Conservation (phyloP, 2,329 filamentous ascomycete genomes). For the Apiospora rasikravindrae region DNA sequence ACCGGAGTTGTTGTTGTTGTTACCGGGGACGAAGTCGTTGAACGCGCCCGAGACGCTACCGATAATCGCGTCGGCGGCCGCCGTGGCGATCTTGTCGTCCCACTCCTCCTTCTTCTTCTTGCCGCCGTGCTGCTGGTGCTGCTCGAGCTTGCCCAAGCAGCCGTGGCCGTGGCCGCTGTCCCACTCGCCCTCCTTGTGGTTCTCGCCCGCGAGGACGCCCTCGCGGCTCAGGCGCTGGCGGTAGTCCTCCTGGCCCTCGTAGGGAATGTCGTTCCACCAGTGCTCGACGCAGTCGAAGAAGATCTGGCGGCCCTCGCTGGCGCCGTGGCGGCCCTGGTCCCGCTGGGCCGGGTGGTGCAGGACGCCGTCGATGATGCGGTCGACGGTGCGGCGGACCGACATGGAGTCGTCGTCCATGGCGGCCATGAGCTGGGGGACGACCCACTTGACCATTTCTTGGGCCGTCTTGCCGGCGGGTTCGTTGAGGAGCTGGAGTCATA, state of each 20-base stretch:
- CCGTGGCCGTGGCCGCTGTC: slow-evolving; percentile 77
- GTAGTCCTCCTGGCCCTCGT: slow-evolving; percentile 68
- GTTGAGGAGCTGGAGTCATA: slow-evolving; percentile 67
- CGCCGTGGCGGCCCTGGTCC: slow-evolving; percentile 70
- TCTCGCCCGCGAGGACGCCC: slow-evolving; percentile 75
- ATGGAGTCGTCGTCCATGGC: slow-evolving; percentile 80
- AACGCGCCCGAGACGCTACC: slow-evolving; percentile 61
- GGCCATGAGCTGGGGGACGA: slow-evolving; percentile 85
- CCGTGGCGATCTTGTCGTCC: slow-evolving; percentile 50
- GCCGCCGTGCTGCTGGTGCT: slow-evolving; percentile 51
- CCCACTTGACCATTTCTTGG: slow-evolving; percentile 79
- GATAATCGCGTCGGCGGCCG: slow-evolving; percentile 62
- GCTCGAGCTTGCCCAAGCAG: slow-evolving; percentile 74
- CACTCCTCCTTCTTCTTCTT: slow-evolving; percentile 56
- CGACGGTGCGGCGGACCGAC: slow-evolving; percentile 73
- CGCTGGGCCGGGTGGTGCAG: slow-evolving; percentile 88
- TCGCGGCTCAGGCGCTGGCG: slow-evolving; percentile 76
- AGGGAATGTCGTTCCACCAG: slow-evolving; percentile 78
- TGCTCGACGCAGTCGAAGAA: slow-evolving; percentile 85
- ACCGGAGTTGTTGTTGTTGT: slow-evolving; percentile 34
- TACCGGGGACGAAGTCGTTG: slow-evolving; percentile 46
- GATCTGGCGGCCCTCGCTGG: slow-evolving; percentile 70
- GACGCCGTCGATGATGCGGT: slow-evolving; percentile 80
- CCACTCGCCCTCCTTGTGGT: slow-evolving; percentile 86
- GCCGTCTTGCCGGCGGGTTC: slow-evolving; percentile 86